These are phyloP conservation scores for Priceomyces fermenticarens DNA, from an alignment of 805 yeast genomes.

Conservation along the genomic window DNA sequence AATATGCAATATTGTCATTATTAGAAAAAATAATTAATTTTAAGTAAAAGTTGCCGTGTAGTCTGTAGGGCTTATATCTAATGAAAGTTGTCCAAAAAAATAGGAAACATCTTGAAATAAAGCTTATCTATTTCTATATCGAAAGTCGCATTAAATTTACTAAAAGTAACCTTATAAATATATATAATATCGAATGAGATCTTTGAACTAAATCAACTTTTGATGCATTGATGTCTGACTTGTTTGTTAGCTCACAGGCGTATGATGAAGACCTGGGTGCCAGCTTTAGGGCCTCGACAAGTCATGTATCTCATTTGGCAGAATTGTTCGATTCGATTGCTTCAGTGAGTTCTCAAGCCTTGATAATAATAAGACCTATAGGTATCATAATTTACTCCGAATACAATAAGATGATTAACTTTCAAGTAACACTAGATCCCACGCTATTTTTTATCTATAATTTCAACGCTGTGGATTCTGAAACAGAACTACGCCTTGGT, in stretches of 20 bases:
- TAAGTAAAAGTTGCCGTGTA: not conserved
- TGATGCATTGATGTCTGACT: not conserved
- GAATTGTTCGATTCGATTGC: constrained; percentile 33
- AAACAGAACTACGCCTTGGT: constrained; percentile 23
- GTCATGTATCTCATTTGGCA: constrained; percentile 35
- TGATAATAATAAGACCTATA: constrained; percentile 27
- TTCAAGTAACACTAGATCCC: constrained; percentile 33
- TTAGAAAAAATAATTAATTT: not conserved
- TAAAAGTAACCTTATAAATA: too few relatives aligned
- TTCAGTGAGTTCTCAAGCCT: constrained; percentile 30
- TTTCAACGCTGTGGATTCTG: constrained; percentile 11
- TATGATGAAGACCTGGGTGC: not conserved
- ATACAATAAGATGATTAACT: constrained; percentile 34
- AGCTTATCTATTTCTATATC: not conserved
- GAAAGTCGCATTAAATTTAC: not conserved
- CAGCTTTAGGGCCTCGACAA: constrained; percentile 34
- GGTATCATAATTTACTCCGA: constrained; percentile 36
- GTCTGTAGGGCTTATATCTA: not conserved
- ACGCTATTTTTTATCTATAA: constrained; percentile 31
- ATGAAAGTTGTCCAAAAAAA: too few relatives aligned
- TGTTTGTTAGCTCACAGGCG: constrained; percentile 1
- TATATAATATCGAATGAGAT: too few relatives aligned
- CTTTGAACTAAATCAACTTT: too few relatives aligned
- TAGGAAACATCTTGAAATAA: not conserved
- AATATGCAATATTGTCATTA: not conserved